phyloP scores from a whole-genome alignment of 352 stramenopile species.

The Pythium coloratum region DNA sequence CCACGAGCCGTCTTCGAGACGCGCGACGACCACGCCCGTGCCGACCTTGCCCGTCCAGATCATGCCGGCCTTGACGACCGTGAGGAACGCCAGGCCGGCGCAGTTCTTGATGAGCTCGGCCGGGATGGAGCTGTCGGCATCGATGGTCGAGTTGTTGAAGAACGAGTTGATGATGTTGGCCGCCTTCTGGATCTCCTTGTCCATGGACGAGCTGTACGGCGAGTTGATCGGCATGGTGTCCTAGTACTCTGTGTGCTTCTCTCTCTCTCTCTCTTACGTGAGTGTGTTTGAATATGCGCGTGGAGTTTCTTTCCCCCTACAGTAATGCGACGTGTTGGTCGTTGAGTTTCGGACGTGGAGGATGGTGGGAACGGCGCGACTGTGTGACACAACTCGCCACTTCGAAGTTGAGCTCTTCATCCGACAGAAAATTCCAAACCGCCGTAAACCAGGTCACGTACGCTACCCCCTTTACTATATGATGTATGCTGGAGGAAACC shows the following conservation, averaged over 20 bases:
- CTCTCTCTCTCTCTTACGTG: too few species aligned
- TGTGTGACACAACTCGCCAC: slow-evolving; percentile 18
- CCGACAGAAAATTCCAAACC: slow-evolving; percentile 4
- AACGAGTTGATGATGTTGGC: slow-evolving; percentile 84
- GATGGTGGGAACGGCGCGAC: background rate
- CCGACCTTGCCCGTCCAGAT: slow-evolving; percentile 86
- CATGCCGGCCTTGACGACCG: slow-evolving; percentile 82
- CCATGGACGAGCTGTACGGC: slow-evolving; percentile 86
- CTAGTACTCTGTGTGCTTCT: background rate
- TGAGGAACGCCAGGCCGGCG: slow-evolving; percentile 79
- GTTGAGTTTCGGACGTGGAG: background rate
- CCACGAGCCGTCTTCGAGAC: slow-evolving; percentile 82
- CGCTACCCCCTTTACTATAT: background rate
- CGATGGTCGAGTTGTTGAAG: slow-evolving; percentile 69
- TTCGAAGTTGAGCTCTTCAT: slow-evolving; percentile 9
- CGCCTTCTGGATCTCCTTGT: slow-evolving; percentile 81
- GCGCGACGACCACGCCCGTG: slow-evolving; percentile 77
- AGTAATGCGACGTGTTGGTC: background rate
- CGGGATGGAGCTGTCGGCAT: slow-evolving; percentile 75
- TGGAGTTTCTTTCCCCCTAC: background rate
- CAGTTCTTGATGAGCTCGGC: slow-evolving; percentile 81
- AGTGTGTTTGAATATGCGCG: background rate
- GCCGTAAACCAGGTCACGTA: slow-evolving; percentile 8
- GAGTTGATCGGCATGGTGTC: slow-evolving; percentile 77
- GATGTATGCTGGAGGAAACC: background rate